Conservation (phyloP, 2,329 filamentous ascomycete genomes). For the Pseudohalonectria lignicola region DNA sequence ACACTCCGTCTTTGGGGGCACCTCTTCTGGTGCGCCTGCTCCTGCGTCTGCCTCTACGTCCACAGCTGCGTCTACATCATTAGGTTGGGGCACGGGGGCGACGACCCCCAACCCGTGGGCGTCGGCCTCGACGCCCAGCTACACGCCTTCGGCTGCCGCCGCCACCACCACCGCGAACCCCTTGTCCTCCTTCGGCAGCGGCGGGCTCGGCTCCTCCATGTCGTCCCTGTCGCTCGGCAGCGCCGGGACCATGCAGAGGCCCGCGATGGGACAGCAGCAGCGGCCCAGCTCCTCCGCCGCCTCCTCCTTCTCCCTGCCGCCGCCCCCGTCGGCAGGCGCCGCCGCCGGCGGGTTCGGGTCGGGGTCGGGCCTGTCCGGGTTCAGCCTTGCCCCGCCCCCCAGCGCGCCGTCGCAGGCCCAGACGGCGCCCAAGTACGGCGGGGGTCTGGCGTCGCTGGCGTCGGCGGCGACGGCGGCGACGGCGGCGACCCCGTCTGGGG, state of each 20-base stretch:
- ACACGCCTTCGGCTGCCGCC: slow-evolving; percentile 14
- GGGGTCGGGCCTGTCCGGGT: slow-evolving; percentile 22
- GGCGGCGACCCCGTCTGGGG: too few relatives aligned
- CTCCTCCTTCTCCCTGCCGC: slow-evolving; percentile 47
- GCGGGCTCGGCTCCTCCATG: slow-evolving; percentile 31
- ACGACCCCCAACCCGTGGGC: slow-evolving; percentile 37
- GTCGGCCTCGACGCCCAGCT: slow-evolving; percentile 18
- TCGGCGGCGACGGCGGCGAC: too few relatives aligned
- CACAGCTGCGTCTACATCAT: slow-evolving; percentile 33
- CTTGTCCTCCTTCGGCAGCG: slow-evolving; percentile 21
- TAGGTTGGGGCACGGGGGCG: too few relatives aligned
- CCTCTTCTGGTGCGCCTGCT: slow-evolving; percentile 16
- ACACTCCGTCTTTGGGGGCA: slow-evolving; percentile 12
- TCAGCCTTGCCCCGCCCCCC: slow-evolving; percentile 37
- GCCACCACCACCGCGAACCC: slow-evolving; percentile 18
- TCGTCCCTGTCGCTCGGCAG: slow-evolving; percentile 34
- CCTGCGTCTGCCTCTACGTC: slow-evolving; percentile 36
- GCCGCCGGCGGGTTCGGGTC: slow-evolving; percentile 4
- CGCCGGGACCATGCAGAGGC: too few relatives aligned
- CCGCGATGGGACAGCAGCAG: slow-evolving; percentile 19
- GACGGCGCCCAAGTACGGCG: slow-evolving; percentile 14
- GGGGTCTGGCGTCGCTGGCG: slow-evolving; percentile 6
- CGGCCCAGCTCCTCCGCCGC: slow-evolving; percentile 38
- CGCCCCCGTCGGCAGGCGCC: slow-evolving; percentile 30
- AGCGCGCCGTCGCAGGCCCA: slow-evolving; percentile 5